Evolutionary conservation across 495 filamentous ascomycete genomes (phyloP).

Genomic region (Glonium stellatum): DNA sequence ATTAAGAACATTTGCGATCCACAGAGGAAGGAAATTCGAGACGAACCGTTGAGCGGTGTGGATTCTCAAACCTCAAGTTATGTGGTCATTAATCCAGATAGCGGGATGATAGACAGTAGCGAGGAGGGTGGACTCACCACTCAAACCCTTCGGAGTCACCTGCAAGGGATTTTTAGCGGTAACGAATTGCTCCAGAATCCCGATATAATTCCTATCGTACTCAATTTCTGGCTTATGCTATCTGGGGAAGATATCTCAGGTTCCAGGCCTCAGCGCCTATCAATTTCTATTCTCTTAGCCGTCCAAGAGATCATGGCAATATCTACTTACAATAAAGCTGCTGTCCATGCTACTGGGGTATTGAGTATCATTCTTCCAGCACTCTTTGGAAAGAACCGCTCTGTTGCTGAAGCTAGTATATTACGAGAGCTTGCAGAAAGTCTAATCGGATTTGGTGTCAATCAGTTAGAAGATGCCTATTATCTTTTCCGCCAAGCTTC

Average conservation of each 20-base stretch:
- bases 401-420: conserved; percentile 22
- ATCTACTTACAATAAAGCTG: conserved; percentile 68
- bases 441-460: conserved; percentile 64
- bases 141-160: conserved; percentile 14
- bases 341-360: conserved; percentile 70
- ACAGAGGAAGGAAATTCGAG: conserved; percentile 5
- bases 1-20: conserved; percentile 12
- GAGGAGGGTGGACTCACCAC: background rate
- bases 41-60: background rate
- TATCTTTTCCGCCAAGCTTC: conserved; percentile 62
- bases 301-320: conserved; percentile 46
- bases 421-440: conserved; percentile 53
- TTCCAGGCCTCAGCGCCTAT: conserved; percentile 40
- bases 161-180: conserved; percentile 42
- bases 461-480: conserved; percentile 68
- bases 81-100: conserved; percentile 2
- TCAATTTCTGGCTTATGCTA: conserved; percentile 59
- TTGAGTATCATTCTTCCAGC: conserved; percentile 64
- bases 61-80: background rate
- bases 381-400: conserved; percentile 47
- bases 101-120: background rate
- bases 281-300: conserved; percentile 54
- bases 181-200: conserved; percentile 54
- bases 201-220: conserved; percentile 56
- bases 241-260: conserved; percentile 33